A percentile compares a stretch with the other conserved stretches of the same genome.
phyloP scores from a whole-genome alignment of 2,329 filamentous ascomycete genomes.

The Alternaria sp. region DNA sequence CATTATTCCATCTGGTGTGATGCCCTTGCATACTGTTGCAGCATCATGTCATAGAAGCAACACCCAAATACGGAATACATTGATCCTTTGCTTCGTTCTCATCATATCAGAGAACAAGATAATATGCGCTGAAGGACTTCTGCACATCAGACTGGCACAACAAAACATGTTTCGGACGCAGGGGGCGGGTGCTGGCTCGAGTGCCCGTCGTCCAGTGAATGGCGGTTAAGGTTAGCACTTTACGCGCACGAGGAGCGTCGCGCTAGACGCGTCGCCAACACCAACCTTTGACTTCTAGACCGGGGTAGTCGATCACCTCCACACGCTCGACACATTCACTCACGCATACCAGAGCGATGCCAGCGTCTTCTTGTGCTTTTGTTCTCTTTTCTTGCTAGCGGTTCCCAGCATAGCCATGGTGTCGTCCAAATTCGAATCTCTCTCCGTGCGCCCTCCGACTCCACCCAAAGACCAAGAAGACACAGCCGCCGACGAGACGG shows the following conservation, averaged over 20 bases:
- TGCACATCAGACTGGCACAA: not conserved
- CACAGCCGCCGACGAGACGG: slow-evolving; percentile 46
- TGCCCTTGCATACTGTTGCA: not conserved
- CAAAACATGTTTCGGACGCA: not conserved
- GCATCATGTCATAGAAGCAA: not conserved
- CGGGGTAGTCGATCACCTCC: slow-evolving; percentile 19
- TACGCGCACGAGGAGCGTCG: slow-evolving; percentile 19
- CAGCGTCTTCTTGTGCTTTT: slow-evolving; percentile 19
- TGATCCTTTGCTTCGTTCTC: not conserved
- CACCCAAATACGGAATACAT: not conserved
- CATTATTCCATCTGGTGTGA: not conserved
- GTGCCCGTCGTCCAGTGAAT: slow-evolving; percentile 15
- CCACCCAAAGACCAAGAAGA: slow-evolving; percentile 58
- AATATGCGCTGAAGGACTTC: not conserved
- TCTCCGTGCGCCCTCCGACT: slow-evolving; percentile 62
- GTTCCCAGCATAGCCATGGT: slow-evolving; percentile 49
- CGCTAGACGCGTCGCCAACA: slow-evolving; percentile 22
- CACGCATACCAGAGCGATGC: slow-evolving; percentile 33
- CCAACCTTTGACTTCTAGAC: slow-evolving; percentile 17
- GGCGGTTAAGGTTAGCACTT: slow-evolving; percentile 14
- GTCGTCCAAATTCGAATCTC: slow-evolving; percentile 51
- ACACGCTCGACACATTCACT: slow-evolving; percentile 15
- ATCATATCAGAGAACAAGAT: not conserved
- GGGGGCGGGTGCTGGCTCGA: slow-evolving; percentile 2
- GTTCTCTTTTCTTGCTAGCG: slow-evolving; percentile 29